Base-by-base conservation (phyloP, 2,329 filamentous ascomycete species). In the Cordyceps javanica region DNA sequence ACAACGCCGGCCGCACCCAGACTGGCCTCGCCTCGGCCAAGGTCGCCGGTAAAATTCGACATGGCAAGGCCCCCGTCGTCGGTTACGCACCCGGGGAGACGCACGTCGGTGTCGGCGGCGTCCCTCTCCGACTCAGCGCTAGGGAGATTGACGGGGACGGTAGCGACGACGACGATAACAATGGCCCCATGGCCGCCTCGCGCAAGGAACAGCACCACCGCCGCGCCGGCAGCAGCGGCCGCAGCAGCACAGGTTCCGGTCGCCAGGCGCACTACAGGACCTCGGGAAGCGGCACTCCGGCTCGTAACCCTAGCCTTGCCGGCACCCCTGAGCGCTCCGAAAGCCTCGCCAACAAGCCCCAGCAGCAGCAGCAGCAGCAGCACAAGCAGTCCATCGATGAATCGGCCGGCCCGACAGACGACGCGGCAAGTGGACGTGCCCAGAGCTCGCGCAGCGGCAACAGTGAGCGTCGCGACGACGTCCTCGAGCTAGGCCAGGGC, bases 121-220 rank as follows among this genome's bases (percentile, higher is more conserved):
- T 97, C 39, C 94, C 94, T 2, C 85, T 97, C 73, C 87, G 94
- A 44, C 79, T 99, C 61, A 96, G 90, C 70, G 93, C 94, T n/a
- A 95, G 90, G 52, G 94, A 99, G 72, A 90, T 97, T 14, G 91
- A 96, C 66, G 91, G 90, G 63, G 91, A 87, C 63, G 90, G 92
- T 65, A 90, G 87, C 68, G 89, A 91, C 54, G 87, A 90, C 45
- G 89, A 90, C 50, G 86, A 88, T 42, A 45, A 55, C 13, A 44
- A 26, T 3, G 69, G 72, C 16, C 71, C 74, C 34, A 68, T 72
- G 52, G 68, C 70, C 64, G 72, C 75, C 21, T 16, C 79, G 77
- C 60, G 66, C 80, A 73, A 78, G 19, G 51, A 54, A 8, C 50
- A 53, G 28, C 45, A 85, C 62, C 88, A 92, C 72, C 83, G 84